Conservation (phyloP, 2,329 filamentous ascomycete species). For the Trichophyton simii region DNA sequence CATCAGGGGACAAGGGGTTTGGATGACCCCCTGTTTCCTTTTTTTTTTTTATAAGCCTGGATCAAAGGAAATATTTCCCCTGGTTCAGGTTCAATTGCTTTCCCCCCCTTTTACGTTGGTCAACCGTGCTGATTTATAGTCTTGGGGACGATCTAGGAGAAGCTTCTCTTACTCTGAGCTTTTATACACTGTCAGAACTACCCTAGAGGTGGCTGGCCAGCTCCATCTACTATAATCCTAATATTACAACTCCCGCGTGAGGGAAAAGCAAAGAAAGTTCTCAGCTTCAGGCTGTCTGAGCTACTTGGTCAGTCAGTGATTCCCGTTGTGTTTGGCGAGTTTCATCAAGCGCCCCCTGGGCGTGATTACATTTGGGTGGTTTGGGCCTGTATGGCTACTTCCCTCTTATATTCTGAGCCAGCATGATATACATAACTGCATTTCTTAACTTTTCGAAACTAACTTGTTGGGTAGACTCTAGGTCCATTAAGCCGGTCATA, state of each 20-base stretch:
- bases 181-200: background rate
- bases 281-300: background rate
- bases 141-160: background rate
- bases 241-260: background rate
- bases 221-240: background rate
- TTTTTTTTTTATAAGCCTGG: background rate
- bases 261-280: too few relatives aligned
- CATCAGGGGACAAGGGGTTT: background rate
- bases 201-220: background rate
- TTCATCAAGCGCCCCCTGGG: background rate
- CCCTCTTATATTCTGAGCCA: background rate
- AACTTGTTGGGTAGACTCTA: background rate
- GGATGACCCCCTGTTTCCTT: background rate
- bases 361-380: background rate
- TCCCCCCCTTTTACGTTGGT: background rate
- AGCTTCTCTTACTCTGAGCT: background rate
- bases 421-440: too few relatives aligned
- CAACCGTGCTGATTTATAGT: background rate
- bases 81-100: background rate
- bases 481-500: background rate
- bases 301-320: background rate
- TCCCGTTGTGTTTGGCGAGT: background rate
- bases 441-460: background rate
- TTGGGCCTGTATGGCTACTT: background rate
- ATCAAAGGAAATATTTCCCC: background rate